A percentile compares a stretch with the other conserved stretches of the same genome.
phyloP scores from a whole-genome alignment of 352 stramenopile genomes.

The Globisporangium splendens region DNA sequence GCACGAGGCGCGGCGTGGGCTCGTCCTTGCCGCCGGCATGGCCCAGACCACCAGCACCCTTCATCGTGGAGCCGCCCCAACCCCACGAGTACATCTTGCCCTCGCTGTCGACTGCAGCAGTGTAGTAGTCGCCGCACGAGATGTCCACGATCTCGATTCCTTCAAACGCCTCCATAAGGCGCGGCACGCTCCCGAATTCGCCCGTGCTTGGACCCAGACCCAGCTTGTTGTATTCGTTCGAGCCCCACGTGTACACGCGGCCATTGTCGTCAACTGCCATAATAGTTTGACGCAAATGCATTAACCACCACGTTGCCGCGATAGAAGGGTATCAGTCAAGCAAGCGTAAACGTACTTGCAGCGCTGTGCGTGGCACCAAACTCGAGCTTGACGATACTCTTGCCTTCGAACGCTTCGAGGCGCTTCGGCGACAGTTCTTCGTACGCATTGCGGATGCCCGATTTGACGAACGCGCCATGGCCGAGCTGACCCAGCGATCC shows the following conservation, averaged over 20 bases:
- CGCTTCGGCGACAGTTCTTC: slow-evolving; percentile 75
- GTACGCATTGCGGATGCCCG: slow-evolving; percentile 83
- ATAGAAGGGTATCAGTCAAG: slow-evolving; percentile 3
- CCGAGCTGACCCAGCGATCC: slow-evolving; percentile 84
- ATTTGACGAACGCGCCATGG: slow-evolving; percentile 74
- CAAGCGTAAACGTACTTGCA: slow-evolving; percentile 49
- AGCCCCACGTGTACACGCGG: slow-evolving; percentile 79
- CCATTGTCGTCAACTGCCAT: slow-evolving; percentile 61
- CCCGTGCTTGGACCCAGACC: slow-evolving; percentile 40
- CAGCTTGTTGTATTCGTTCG: slow-evolving; percentile 89
- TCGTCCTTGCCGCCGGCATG: slow-evolving; percentile 76
- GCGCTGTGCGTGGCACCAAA: slow-evolving; percentile 78
- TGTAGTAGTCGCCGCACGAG: slow-evolving; percentile 85
- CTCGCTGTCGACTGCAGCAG: slow-evolving; percentile 76
- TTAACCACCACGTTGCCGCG: neutral
- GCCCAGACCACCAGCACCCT: slow-evolving; percentile 68
- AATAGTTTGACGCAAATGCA: slow-evolving; percentile 8
- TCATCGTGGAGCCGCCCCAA: slow-evolving; percentile 83
- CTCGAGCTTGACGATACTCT: slow-evolving; percentile 61
- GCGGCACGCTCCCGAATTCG: slow-evolving; percentile 52
- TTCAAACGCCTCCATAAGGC: slow-evolving; percentile 61
- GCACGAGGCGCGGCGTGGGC: slow-evolving; percentile 59
- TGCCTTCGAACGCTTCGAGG: slow-evolving; percentile 64
- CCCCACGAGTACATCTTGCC: slow-evolving; percentile 91
- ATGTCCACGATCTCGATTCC: slow-evolving; percentile 80